Evolutionary conservation across 306 rosid species (phyloP), one percentile per base, ranked within the genome.

Genomic region (Begonia peltatifolia): DNA sequence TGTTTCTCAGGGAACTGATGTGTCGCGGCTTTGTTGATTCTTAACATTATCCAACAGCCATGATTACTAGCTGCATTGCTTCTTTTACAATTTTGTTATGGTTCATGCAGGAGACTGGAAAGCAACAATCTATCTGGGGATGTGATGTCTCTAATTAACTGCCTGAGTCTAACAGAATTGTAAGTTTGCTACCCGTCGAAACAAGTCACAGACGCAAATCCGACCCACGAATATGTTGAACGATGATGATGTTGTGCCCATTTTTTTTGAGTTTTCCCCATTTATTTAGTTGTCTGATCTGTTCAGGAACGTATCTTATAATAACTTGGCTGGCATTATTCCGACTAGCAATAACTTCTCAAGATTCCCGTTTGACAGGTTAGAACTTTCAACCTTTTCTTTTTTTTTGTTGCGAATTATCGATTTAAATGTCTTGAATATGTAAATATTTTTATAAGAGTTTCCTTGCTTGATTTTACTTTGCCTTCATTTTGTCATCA

Each of bases 291-390:
- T 50, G 53, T 20, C 20, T 46, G 30, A 10, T 20, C 30, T 50
- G 57, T 74, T 64, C 72, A 92, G 99, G 50, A 87, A 92, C 63
- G 94, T 92, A 36, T 92, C 99, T 22, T 83, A 79, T 47, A 92
- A 92, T 81, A 64, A 77, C 30, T 66, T 92, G 35, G 84, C 25
- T n/a, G 99, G 99, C 60, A 75, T 77, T 50, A 79, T 92, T 68
- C 99, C 99, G 17, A 81, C 87, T 9, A 75, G 66, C 68, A 83
- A 87, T 60, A 92, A 92, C 75, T 92, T 92, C 76, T 68, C 96
- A 36, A 79, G 93, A 79, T 92, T 92, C 59, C 63, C 89, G 5
- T 68, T 79, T 1, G 89, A 87, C 68, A 87, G 99, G 99, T 87
- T 50, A 62, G 80, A 11, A 9, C 25, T 7, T 56, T 17, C 14